These are phyloP conservation scores for Echites panduratus DNA, from an alignment of 257 asterid genomes.

Conservation along the genomic window DNA sequence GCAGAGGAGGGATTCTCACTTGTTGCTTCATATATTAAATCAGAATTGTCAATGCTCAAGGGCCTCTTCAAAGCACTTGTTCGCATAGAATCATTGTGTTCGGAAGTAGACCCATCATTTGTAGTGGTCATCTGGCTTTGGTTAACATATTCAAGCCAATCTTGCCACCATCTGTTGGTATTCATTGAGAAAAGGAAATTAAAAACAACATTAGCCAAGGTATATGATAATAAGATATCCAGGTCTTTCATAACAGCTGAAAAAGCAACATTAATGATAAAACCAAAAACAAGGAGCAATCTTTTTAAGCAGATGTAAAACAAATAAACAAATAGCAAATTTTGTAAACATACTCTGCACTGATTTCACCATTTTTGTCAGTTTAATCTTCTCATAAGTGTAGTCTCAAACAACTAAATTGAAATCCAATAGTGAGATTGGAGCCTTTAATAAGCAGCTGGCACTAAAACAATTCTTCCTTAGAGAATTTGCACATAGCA, in stretches of 20 bases:
- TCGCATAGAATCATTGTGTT: slow-evolving; percentile 43
- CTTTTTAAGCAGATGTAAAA: neutral
- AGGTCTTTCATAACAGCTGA: neutral
- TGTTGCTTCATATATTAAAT: slow-evolving; percentile 58
- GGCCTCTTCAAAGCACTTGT: slow-evolving; percentile 61
- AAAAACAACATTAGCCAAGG: slow-evolving; percentile 1
- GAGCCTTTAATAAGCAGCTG: neutral
- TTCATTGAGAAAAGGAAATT: slow-evolving; percentile 10
- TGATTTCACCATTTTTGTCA: neutral
- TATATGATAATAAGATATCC: neutral
- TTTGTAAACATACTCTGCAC: neutral
- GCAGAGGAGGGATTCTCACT: slow-evolving; percentile 55
- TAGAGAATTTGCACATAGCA: neutral
- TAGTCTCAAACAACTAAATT: neutral
- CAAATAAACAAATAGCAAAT: too few species aligned
- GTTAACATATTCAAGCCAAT: slow-evolving; percentile 89
- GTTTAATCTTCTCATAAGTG: neutral
- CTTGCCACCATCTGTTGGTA: slow-evolving; percentile 94
- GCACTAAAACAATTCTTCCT: neutral
- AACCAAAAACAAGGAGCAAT: neutral
- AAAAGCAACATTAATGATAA: neutral
- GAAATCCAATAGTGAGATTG: neutral
- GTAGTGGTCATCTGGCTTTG: slow-evolving; percentile 44
- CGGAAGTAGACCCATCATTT: slow-evolving; percentile 64
- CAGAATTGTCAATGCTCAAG: slow-evolving; percentile 70